These are phyloP conservation scores for Ilex aquifolium DNA, from an alignment of 257 asterid species.

Conservation along the genomic window DNA sequence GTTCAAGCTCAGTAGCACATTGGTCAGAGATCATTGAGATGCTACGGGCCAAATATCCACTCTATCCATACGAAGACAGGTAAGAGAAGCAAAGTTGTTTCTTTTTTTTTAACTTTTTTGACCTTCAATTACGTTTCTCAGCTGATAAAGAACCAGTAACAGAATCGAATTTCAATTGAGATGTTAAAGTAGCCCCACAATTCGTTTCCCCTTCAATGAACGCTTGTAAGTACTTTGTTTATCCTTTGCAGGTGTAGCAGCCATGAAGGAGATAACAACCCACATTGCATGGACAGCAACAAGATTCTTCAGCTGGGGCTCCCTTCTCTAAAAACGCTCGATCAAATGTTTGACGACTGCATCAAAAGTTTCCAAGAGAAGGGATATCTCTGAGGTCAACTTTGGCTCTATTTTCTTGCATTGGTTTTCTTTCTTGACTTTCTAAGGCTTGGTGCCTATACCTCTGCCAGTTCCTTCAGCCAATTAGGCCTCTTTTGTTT, in stretches of 20 bases:
- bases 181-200: no score
- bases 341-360: conserved; percentile 87
- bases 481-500: no score
- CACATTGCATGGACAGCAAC: conserved; percentile 65
- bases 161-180: no score
- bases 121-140: no score
- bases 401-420: no score
- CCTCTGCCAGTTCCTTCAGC: no score
- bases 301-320: conserved; percentile 73
- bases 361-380: conserved; percentile 64
- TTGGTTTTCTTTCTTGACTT: no score
- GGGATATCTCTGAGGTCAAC: conserved; percentile 34
- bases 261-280: conserved; percentile 53
- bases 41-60: conserved; percentile 62
- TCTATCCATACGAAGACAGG: conserved; percentile 66
- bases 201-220: no score
- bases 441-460: no score
- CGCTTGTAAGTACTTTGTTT: no score
- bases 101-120: no score
- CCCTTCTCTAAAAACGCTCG: conserved; percentile 54
- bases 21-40: conserved; percentile 71
- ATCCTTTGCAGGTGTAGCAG: conserved; percentile 44
- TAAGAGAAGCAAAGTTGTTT: conserved; percentile 14
- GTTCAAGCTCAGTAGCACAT: conserved; percentile 76
- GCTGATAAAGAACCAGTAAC: no score